A percentile compares a stretch with the other conserved stretches of the same genome.
Conservation (phyloP, 2,329 filamentous ascomycete genomes). For the Dothideomycetidae sp. region DNA sequence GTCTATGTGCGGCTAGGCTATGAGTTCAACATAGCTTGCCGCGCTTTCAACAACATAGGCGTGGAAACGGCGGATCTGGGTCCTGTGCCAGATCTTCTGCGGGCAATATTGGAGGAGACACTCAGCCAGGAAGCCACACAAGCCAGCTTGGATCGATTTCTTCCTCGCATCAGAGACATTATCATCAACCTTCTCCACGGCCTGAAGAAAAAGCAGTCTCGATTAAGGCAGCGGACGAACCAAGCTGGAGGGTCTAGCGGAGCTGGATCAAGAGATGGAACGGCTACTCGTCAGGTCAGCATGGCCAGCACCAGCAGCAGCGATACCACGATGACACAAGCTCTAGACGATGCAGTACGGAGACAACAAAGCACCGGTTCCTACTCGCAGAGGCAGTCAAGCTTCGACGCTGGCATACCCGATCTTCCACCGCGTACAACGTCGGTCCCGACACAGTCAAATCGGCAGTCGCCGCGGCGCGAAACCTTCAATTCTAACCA, state of each 20-base stretch:
- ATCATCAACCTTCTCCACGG: slow-evolving; percentile 96
- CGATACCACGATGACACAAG: slow-evolving; percentile 32
- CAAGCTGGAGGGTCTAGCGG: slow-evolving; percentile 28
- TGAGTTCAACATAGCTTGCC: slow-evolving; percentile 97
- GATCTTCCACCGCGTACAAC: slow-evolving; percentile 35
- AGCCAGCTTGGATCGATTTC: slow-evolving; percentile 82
- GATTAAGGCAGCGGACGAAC: slow-evolving; percentile 48
- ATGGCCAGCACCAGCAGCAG: slow-evolving; percentile 33
- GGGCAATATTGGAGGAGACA: slow-evolving; percentile 86
- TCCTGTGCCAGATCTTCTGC: slow-evolving; percentile 81
- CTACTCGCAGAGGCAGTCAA: slow-evolving; percentile 27
- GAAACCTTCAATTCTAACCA: slow-evolving; percentile 25
- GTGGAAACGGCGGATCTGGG: slow-evolving; percentile 90
- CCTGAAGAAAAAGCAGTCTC: slow-evolving; percentile 91
- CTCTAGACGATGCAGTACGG: slow-evolving; percentile 27
- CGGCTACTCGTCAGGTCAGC: slow-evolving; percentile 27
- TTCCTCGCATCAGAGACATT: slow-evolving; percentile 91
- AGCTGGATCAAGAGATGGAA: slow-evolving; percentile 16
- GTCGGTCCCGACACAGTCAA: slow-evolving; percentile 26
- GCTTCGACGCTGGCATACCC: slow-evolving; percentile 26
- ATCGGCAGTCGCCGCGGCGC: slow-evolving; percentile 31
- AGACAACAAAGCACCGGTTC: slow-evolving; percentile 29
- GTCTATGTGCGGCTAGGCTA: slow-evolving; percentile 96
- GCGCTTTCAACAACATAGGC: slow-evolving; percentile 90
- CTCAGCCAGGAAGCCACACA: slow-evolving; percentile 92